Base-by-base conservation (phyloP, 306 rosid species). In the Lathyrus tuberosus region DNA sequence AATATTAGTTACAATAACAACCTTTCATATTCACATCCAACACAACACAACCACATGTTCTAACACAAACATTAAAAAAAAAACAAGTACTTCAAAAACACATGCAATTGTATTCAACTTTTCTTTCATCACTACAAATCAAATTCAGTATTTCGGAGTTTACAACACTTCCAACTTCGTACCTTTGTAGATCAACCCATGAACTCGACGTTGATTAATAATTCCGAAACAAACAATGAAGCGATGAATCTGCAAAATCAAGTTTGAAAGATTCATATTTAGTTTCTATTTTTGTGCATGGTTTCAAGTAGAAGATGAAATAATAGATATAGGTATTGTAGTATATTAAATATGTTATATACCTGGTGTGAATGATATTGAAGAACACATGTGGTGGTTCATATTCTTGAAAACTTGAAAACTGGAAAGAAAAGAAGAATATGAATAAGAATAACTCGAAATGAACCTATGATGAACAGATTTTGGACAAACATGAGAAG, bases 311-410 rank as follows among this genome's bases (percentile, higher is more conserved):
- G 7, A 31, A 31, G 35, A 33, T 33, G 38, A 81, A 83, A 79
- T 69, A 71, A 54, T 69, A 61, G 30, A 72, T 6, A 56, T 70
- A 59, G 67, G 41, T 72, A 60, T 48, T 1, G 2, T 24, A 49
- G 16, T 35, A 12, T 49, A 52, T 52, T 52, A 52, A 52, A 10
- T 52, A 52, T 52, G 12, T 20, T 28, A 16, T 1, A 10, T 86
- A 88, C 96, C 88, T 83, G 84, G 80, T 81, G 89, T 79, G 86
- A 83, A 28, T 75, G 84, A 84, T 85, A 87, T 77, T 89, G 53
- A 85, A 72, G 81, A 37, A 69, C 72, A 81, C 99, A 95, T 96
- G 96, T 91, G 99, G 67, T 88, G 79, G 87, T 26, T 26, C 30
- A 76, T 89, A 79, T 51, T 82, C 81, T 57, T 54, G 75, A 66